phyloP scores from a whole-genome alignment of 2,329 filamentous ascomycete genomes.

The Botryotinia narcissicola region DNA sequence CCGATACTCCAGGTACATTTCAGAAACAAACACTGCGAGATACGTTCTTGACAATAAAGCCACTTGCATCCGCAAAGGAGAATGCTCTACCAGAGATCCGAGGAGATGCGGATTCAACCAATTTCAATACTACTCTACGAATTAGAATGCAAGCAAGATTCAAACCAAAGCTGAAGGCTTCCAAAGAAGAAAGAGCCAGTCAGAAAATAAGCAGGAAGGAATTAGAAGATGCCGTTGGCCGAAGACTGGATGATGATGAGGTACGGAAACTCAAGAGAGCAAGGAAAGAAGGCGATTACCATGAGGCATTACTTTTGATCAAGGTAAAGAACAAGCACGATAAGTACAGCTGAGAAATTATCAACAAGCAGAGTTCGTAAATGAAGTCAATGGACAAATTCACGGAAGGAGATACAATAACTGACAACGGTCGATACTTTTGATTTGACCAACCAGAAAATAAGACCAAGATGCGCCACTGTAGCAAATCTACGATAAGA shows the following conservation, averaged over 20 bases:
- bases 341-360: constrained; percentile 59
- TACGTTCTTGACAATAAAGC: constrained; percentile 64
- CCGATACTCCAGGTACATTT: constrained; percentile 69
- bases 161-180: constrained; percentile 77
- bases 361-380: neutral
- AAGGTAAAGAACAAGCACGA: constrained; percentile 93
- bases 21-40: constrained; percentile 71
- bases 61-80: constrained; percentile 48
- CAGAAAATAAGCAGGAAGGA: constrained; percentile 86
- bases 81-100: constrained; percentile 62
- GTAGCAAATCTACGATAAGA: neutral
- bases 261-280: constrained; percentile 80
- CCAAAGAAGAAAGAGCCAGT: constrained; percentile 77
- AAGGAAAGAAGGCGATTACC: constrained; percentile 81
- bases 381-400: neutral
- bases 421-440: neutral
- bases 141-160: constrained; percentile 94
- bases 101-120: constrained; percentile 68
- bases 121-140: constrained; percentile 69
- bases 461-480: neutral
- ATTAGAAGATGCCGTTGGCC: constrained; percentile 75
- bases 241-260: constrained; percentile 78
- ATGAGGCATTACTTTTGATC: constrained; percentile 80
- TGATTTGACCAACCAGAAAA: neutral
- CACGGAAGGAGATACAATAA: neutral